A percentile compares a stretch with the other conserved stretches of the same genome.
phyloP scores from a whole-genome alignment of 1,139 yeast species.

The Tardiomyces blankii region DNA sequence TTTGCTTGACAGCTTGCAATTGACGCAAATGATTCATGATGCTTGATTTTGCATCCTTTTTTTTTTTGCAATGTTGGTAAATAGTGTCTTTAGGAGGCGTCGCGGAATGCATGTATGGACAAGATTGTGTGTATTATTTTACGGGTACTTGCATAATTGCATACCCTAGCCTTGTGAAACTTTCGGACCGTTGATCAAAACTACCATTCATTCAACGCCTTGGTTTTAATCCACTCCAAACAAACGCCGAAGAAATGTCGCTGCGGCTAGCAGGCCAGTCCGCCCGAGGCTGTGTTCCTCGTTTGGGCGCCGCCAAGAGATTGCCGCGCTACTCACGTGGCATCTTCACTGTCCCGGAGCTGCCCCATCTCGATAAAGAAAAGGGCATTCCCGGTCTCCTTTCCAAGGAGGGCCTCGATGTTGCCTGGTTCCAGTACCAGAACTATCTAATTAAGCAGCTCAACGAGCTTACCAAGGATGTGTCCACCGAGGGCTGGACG shows the following conservation, averaged over 20 bases:
- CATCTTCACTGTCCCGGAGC: constrained; percentile 22
- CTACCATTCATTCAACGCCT: too few relatives aligned
- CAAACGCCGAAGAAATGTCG: background rate
- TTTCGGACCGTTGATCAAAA: background rate
- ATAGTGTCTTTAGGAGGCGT: too few relatives aligned
- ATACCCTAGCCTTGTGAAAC: background rate
- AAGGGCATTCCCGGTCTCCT: constrained; percentile 66
- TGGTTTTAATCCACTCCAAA: background rate
- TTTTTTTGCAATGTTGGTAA: too few relatives aligned
- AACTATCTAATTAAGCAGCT: constrained; percentile 54
- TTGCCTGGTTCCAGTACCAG: constrained; percentile 81
- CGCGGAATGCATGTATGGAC: too few relatives aligned
- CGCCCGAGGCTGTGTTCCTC: background rate
- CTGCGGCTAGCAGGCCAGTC: background rate
- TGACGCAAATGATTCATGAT: too few relatives aligned
- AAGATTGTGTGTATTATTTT: too few relatives aligned
- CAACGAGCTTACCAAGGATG: constrained; percentile 30
- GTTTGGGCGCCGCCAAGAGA: background rate
- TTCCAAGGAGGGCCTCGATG: constrained; percentile 54
- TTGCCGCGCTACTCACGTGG: background rate
- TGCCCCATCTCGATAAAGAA: constrained; percentile 18
- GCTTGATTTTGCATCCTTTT: too few relatives aligned
- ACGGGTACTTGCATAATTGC: too few relatives aligned
- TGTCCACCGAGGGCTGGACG: constrained; percentile 11
- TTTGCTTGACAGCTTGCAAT: too few relatives aligned